phyloP scores from a whole-genome alignment of 2,329 filamentous ascomycete species.

The Juglanconis sp. region DNA sequence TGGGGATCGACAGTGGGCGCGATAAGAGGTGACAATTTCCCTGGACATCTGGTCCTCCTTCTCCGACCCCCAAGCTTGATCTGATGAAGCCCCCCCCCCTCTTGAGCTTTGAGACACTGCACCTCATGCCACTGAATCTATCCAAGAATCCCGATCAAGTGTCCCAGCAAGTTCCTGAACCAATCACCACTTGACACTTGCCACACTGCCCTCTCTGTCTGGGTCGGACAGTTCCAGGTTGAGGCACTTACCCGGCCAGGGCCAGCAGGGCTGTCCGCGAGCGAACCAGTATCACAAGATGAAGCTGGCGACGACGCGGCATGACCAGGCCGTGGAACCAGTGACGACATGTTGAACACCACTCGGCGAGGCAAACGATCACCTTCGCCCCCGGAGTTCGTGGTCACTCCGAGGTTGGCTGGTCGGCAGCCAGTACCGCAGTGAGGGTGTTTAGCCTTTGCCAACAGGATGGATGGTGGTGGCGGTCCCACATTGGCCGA shows the following conservation, averaged over 20 bases:
- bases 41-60: background rate
- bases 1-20: background rate
- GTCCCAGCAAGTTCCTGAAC: background rate
- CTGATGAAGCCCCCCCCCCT: background rate
- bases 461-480: background rate
- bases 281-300: conserved; percentile 3
- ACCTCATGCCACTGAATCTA: background rate
- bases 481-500: background rate
- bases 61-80: background rate
- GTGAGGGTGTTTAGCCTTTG: background rate
- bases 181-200: background rate
- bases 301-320: background rate
- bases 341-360: conserved; percentile 3
- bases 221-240: background rate
- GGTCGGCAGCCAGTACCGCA: background rate
- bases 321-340: conserved; percentile 2
- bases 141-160: background rate
- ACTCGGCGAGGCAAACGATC: background rate
- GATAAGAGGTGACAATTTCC: conserved; percentile 3
- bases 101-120: background rate
- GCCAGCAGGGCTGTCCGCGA: background rate
- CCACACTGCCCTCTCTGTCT: background rate
- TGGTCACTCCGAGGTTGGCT: background rate
- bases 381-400: background rate
- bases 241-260: background rate